phyloP scores from a whole-genome alignment of 352 stramenopile genomes.

The Phytopythium oedochilum region DNA sequence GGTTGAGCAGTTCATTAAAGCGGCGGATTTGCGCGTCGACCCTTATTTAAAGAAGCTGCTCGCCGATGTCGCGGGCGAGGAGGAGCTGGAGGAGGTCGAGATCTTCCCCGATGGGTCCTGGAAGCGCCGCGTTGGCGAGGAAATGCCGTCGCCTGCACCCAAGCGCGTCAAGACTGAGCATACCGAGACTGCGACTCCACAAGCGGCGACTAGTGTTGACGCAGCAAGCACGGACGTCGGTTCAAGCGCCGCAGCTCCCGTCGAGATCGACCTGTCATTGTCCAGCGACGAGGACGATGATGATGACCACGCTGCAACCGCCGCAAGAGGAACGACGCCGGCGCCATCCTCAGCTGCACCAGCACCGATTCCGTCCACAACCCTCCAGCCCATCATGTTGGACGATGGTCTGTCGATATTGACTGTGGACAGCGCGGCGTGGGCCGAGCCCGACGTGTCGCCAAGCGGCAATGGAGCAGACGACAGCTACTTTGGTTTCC shows the following conservation, averaged over 20 bases:
- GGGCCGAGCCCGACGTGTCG: slow-evolving; percentile 32
- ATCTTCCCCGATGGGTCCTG: slow-evolving; percentile 85
- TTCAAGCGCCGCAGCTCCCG: slow-evolving; percentile 22
- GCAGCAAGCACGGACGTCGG: not conserved
- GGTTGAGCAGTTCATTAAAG: slow-evolving; percentile 76
- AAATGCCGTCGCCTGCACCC: slow-evolving; percentile 26
- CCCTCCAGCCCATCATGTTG: slow-evolving; percentile 28
- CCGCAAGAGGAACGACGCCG: not conserved
- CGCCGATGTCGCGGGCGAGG: slow-evolving; percentile 65
- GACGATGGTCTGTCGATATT: slow-evolving; percentile 63
- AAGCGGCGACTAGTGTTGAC: not conserved
- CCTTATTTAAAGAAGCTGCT: slow-evolving; percentile 90
- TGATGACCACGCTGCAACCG: slow-evolving; percentile 16
- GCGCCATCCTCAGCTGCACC: slow-evolving; percentile 4
- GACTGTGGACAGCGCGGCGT: slow-evolving; percentile 60
- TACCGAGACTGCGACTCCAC: slow-evolving; percentile 3
- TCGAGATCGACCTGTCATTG: slow-evolving; percentile 73
- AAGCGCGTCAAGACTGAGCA: slow-evolving; percentile 66
- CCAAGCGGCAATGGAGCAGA: slow-evolving; percentile 9
- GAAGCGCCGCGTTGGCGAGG: slow-evolving; percentile 56
- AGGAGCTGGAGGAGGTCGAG: slow-evolving; percentile 89
- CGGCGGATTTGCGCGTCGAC: slow-evolving; percentile 85
- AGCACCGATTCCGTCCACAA: not conserved
- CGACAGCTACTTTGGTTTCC: slow-evolving; percentile 43
- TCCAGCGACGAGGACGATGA: slow-evolving; percentile 69